A percentile compares a stretch with the other conserved stretches of the same genome.
Evolutionary conservation across 2,329 filamentous ascomycete genomes (phyloP).

Genomic region (Zelopaecilomyces penicillatus): DNA sequence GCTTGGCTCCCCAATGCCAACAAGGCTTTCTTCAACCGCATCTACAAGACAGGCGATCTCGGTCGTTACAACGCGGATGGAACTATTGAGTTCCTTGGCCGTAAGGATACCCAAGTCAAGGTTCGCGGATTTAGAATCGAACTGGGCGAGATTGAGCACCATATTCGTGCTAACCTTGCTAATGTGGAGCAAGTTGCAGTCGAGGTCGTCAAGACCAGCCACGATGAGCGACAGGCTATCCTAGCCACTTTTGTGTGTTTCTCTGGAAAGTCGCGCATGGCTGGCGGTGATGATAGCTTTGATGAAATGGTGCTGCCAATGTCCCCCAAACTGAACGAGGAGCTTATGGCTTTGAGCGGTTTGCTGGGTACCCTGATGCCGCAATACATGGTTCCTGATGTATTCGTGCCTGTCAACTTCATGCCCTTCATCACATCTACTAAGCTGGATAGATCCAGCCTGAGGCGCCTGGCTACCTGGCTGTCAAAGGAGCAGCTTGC

Average conservation of each 20-base stretch:
- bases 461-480: conserved; percentile 2
- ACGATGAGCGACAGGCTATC: background rate
- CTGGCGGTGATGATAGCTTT: too few species aligned
- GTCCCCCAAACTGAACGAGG: too few species aligned
- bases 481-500: background rate
- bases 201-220: background rate
- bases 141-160: conserved; percentile 22
- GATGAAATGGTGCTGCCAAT: too few species aligned
- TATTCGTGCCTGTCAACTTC: conserved; percentile 18
- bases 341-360: background rate
- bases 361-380: conserved; percentile 16
- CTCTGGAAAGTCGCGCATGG: background rate
- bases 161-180: conserved; percentile 20
- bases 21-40: background rate
- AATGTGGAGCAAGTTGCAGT: conserved; percentile 13
- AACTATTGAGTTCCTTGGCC: conserved; percentile 35
- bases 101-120: conserved; percentile 52
- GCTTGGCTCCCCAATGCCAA: background rate
- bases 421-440: conserved; percentile 9
- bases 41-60: conserved; percentile 41
- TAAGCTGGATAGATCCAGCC: conserved; percentile 9
- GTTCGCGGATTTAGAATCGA: conserved; percentile 48
- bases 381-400: conserved; percentile 26
- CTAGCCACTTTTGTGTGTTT: background rate
- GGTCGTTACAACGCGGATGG: conserved; percentile 32